A percentile compares a stretch with the other conserved stretches of the same genome.
Evolutionary conservation across 2,329 filamentous ascomycete species (phyloP).

Genomic region (Pseudogymnoascus sp.): DNA sequence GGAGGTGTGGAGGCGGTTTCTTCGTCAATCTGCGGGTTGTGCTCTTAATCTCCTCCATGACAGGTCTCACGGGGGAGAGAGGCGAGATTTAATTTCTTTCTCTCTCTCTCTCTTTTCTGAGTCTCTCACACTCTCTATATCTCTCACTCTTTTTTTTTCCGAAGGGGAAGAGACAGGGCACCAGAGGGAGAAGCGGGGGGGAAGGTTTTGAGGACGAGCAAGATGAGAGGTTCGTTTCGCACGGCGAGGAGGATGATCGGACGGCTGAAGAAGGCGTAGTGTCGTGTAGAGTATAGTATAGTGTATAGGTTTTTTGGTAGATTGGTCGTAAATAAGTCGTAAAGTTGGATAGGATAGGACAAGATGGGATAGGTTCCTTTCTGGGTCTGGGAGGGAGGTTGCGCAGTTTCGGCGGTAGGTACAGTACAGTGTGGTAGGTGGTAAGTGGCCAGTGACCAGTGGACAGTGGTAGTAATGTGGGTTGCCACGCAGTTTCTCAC

Average conservation of each 20-base stretch:
- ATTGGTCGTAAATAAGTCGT: conserved; percentile 5
- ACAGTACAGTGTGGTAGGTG: not conserved
- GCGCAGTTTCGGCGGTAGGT: not conserved
- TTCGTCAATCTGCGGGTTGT: conserved; percentile 52
- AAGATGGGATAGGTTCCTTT: not conserved
- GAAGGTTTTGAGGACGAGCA: not conserved
- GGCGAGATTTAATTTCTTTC: not conserved
- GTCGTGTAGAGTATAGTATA: not conserved
- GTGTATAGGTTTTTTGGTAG: not conserved
- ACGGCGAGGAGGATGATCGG: not conserved
- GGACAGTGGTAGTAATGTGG: too few relatives aligned
- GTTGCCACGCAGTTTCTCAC: conserved; percentile 7
- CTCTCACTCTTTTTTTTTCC: not conserved
- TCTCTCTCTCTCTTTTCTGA: not conserved
- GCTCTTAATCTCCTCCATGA: conserved; percentile 26
- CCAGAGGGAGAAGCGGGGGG: not conserved
- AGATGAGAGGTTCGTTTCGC: not conserved
- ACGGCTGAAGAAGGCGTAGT: not conserved
- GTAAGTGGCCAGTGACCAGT: too few relatives aligned
- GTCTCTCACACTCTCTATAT: not conserved
- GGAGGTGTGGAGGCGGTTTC: conserved; percentile 41
- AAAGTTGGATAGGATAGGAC: not conserved
- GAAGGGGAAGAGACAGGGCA: not conserved
- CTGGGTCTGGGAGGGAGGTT: not conserved
- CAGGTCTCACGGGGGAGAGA: conserved; percentile 13